Conservation (phyloP, 257 asterid species). For the Orobanche coerulescens region DNA sequence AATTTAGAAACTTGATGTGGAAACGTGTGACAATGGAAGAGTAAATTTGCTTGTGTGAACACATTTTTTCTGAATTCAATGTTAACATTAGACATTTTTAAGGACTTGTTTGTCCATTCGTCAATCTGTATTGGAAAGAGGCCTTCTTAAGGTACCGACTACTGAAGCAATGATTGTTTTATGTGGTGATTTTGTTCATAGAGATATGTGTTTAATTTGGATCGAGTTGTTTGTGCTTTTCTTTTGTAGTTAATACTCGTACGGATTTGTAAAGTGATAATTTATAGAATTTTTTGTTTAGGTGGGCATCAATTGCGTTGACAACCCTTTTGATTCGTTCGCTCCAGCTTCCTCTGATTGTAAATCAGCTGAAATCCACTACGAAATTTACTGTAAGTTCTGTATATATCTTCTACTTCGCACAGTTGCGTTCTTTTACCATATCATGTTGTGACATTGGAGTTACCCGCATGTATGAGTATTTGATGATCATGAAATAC, state of each 20-base stretch:
- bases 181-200: background rate
- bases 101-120: background rate
- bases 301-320: constrained; percentile 77
- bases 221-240: constrained; percentile 1
- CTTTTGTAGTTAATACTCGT: constrained; percentile 5
- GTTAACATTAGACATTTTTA: background rate
- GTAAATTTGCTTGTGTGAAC: background rate
- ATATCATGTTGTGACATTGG: background rate
- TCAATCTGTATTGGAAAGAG: constrained; percentile 1
- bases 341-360: constrained; percentile 53
- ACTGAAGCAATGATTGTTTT: background rate
- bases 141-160: background rate
- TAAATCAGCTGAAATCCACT: constrained; percentile 72
- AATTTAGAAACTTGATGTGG: background rate
- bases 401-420: constrained; percentile 1
- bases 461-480: background rate
- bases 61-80: background rate
- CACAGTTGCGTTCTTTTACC: constrained; percentile 4
- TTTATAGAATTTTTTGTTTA: constrained; percentile 31
- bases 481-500: background rate
- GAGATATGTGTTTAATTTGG: background rate
- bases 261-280: constrained; percentile 4
- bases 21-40: background rate
- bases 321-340: constrained; percentile 62
- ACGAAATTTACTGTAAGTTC: constrained; percentile 65